Percentiles rank a stretch among this genome's conserved stretches.
Evolutionary conservation across 78 protist genomes (phyloP).

Genomic region (Dictyostelium intermedium): DNA sequence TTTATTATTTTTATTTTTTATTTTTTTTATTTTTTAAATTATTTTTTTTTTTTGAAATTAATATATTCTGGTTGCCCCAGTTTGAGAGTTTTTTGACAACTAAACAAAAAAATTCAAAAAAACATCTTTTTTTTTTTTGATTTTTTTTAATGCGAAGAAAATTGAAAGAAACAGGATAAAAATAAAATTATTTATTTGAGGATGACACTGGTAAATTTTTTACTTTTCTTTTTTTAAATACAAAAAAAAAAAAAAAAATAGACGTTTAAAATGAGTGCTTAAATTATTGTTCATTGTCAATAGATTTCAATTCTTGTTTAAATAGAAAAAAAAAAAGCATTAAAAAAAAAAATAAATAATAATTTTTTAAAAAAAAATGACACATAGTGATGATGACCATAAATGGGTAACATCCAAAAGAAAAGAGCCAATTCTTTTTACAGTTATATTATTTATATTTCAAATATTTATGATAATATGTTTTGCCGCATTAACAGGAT

Average conservation of each 20-base stretch:
- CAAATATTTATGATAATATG: constrained; percentile 53
- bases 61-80: background rate
- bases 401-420: background rate
- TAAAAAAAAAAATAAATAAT: too few species aligned
- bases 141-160: background rate
- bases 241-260: too few species aligned
- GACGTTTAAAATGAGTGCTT: background rate
- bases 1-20: too few species aligned
- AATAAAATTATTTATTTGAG: background rate
- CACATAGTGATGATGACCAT: background rate
- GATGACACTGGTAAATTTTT: background rate
- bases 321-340: too few species aligned
- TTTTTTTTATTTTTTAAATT: too few species aligned
- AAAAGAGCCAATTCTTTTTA: background rate
- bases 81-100: background rate
- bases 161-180: background rate
- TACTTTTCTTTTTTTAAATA: background rate
- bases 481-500: constrained; percentile 19
- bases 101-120: background rate
- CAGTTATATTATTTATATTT: constrained; percentile 3
- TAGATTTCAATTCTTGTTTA: background rate
- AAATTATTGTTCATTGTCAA: background rate
- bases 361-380: background rate
- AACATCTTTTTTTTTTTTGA: background rate
- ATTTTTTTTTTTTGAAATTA: too few species aligned